Evolutionary conservation across 2,329 filamentous ascomycete species (phyloP).

Genomic region (Proliferodiscus dingleyae): DNA sequence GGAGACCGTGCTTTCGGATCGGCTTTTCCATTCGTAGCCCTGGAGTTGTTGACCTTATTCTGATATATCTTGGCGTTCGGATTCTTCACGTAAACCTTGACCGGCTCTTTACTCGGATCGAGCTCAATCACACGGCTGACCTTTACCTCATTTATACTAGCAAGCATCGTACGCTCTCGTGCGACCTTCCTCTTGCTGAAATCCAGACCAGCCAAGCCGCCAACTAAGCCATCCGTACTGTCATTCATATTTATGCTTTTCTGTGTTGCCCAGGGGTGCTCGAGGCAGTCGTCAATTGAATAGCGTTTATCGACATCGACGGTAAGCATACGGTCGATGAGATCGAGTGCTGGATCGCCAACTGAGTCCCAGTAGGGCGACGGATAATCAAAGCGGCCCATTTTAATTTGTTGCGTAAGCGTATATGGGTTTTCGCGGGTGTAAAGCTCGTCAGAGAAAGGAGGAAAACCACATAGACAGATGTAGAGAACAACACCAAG

Average conservation of each 20-base stretch:
- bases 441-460: constrained; percentile 91
- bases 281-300: constrained; percentile 83
- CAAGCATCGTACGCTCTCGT: constrained; percentile 81
- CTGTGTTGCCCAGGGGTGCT: constrained; percentile 83
- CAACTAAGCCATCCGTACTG: constrained; percentile 87
- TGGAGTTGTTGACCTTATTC: constrained; percentile 39
- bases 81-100: constrained; percentile 76
- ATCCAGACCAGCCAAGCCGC: constrained; percentile 76
- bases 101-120: constrained; percentile 47
- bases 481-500: constrained; percentile 98
- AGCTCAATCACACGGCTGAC: constrained; percentile 54
- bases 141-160: constrained; percentile 72
- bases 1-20: constrained; percentile 27
- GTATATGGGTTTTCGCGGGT: constrained; percentile 77
- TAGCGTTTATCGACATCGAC: constrained; percentile 80
- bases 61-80: constrained; percentile 38
- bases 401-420: constrained; percentile 83
- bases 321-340: constrained; percentile 92
- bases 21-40: constrained; percentile 29
- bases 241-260: constrained; percentile 61
- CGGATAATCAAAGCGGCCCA: constrained; percentile 86
- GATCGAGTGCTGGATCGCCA: constrained; percentile 78
- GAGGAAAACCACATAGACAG: constrained; percentile 92
- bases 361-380: constrained; percentile 94
- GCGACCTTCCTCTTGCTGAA: constrained; percentile 75